Base-by-base conservation (phyloP, 176 grass and related monocot genomes). In the Urochloa ruziziensis region DNA sequence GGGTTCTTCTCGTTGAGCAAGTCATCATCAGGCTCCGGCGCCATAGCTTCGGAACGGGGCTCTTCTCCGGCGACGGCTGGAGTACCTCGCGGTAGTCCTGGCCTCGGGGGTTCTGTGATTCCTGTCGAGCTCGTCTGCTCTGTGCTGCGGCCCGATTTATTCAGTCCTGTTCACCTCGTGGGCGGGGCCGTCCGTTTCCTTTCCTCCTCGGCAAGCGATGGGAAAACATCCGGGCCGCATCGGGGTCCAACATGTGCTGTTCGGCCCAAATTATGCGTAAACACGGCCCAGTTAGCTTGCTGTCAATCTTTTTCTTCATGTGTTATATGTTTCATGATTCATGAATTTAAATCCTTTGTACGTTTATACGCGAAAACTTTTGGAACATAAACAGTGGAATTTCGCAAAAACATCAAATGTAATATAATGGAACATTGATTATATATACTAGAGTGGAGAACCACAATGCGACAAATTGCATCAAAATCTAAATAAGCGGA, bases 1-100 rank as follows among this genome's bases (percentile, higher is more conserved):
- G 89, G 89, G 65, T 87, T 94, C 89, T 94, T 94, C 86, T 94
- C 92, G 84, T 86, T 91, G 63, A 90, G 80, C 32, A 91, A 68
- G 44, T 98, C 92, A 28, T 93, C 91, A 24, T 95, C 92, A 42
- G 79, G 86, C 46, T 93, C 89, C 14, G 86, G 92, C 21, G 91
- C 91, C 95, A 98, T 98, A 78, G 70, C 63, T n/a, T 59, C 56
- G 10, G 0, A 25, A n/a, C n/a, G 11, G 11, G 56, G n/a, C 56
- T 59, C n/a, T 59, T 59, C 56, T 59, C 56, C 56, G 56, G 56
- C 56, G n/a, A 59, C 53, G 21, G 52, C 21, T 23, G 48, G 48
- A 19, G 48, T 51, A 19, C 4, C 48, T 51, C 48, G 5, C 39
- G 39, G 39, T 40, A 40, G 39, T 9, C 53, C 53, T 56, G 39